A percentile compares a stretch with the other conserved stretches of the same genome.
Evolutionary conservation across 208 protist genomes (phyloP).

Genomic region (Entamoeba histolytica): DNA sequence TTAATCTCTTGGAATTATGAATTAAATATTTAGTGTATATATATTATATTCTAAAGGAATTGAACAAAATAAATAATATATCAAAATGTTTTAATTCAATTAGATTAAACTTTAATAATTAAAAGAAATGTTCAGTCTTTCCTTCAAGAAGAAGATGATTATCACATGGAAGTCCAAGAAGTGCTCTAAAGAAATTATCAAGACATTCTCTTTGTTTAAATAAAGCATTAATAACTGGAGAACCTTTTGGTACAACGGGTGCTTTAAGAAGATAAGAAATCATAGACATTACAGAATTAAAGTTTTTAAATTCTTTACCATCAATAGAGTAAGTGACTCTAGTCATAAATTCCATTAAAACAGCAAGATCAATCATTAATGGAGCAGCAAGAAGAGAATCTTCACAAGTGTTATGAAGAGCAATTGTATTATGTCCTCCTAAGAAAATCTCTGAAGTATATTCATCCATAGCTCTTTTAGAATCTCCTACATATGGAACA

Average conservation of each 20-base stretch:
- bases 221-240: constrained; percentile 84
- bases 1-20: no score
- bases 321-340: constrained; percentile 49
- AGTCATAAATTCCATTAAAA: constrained; percentile 75
- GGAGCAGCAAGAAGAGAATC: constrained; percentile 88
- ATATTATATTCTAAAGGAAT: no score
- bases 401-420: constrained; percentile 87
- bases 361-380: constrained; percentile 83
- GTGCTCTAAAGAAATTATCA: constrained; percentile 75
- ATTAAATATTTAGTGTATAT: no score
- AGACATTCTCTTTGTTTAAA: constrained; percentile 72
- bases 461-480: constrained; percentile 92
- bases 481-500: constrained; percentile 64
- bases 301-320: constrained; percentile 40
- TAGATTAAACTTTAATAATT: neutral
- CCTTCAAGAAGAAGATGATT: neutral
- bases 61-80: no score
- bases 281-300: constrained; percentile 69
- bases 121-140: neutral
- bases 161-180: constrained; percentile 55
- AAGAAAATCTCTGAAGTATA: constrained; percentile 90
- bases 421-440: constrained; percentile 71
- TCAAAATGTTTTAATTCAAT: neutral
- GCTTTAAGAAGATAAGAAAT: constrained; percentile 80
- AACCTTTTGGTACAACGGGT: constrained; percentile 45